Conservation (phyloP, 1,139 yeast species). For the Suhomyces chickasaworum region DNA sequence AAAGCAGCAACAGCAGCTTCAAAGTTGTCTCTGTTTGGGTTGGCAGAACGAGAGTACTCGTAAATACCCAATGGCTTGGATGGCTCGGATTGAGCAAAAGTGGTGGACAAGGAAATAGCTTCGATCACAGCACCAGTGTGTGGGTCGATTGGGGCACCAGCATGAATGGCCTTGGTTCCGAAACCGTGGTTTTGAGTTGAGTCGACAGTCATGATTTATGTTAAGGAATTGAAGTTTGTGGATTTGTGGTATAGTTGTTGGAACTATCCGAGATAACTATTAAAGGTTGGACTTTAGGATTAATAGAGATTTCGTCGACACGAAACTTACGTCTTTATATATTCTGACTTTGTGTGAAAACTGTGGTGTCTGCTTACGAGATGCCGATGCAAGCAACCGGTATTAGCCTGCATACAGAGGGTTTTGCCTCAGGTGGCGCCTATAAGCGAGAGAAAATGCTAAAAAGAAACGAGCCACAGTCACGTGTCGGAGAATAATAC, state of each 20-base stretch:
- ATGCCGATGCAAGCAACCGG: constrained; percentile 6
- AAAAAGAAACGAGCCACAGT: constrained; percentile 6
- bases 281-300: constrained; percentile 17
- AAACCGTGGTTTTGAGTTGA: constrained; percentile 42
- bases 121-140: constrained; percentile 86
- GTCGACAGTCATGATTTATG: constrained; percentile 14
- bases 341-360: constrained; percentile 7
- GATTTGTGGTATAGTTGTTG: constrained; percentile 12
- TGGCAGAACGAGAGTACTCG: constrained; percentile 86
- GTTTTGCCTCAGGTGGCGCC: neutral
- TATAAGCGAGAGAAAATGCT: constrained; percentile 4
- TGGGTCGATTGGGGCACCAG: constrained; percentile 75
- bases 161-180: constrained; percentile 83
- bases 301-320: neutral
- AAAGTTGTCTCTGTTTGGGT: constrained; percentile 85
- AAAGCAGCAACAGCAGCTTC: constrained; percentile 80
- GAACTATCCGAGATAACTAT: constrained; percentile 11
- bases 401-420: constrained; percentile 1
- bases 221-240: neutral
- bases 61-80: constrained; percentile 75
- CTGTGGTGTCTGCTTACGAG: constrained; percentile 12
- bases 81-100: constrained; percentile 81
- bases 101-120: constrained; percentile 81
- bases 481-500: constrained; percentile 11
- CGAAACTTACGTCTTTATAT: neutral